Evolutionary conservation across 2,329 filamentous ascomycete genomes (phyloP), one percentile per base, ranked within the genome.

Genomic region (Trichoderma harzianum): DNA sequence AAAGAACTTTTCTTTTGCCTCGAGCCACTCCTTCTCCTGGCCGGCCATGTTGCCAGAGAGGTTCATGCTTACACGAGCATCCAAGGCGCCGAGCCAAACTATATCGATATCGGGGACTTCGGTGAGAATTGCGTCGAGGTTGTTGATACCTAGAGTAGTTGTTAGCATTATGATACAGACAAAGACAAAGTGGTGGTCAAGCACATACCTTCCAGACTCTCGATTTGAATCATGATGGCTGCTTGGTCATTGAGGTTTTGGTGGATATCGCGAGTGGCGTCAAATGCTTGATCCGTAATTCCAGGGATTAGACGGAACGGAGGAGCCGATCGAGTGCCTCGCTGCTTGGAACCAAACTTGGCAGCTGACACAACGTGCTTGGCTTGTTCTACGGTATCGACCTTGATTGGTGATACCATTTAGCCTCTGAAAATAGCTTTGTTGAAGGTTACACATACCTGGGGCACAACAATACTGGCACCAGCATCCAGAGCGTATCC

Each of bases 201-300:
- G 39, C 7, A 10, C 70, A 53, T 55, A 76, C 76, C 77, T 30
- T 80, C 77, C 1, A 82, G 74, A 1, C 80, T 77, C 76, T 86
- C 84, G 55, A 86, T 83, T 76, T 86, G 84, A 62, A 86, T 84
- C 78, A 85, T 82, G 72, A 86, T 77, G 58, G 84, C 84, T 1
- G 84, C 84, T 76, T 85, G 84, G 65, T 83, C 76, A 76, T 86
- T 86, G 28, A 84, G 65, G 72, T 81, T 82, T 72, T 81, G 76
- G 72, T 80, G 79, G 10, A 85, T 70, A 39, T 82, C 79, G 3
- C 76, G 71, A 16, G 71, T 72, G 10, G 78, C 70, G 66, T 84
- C 78, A 51, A 74, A 75, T 18, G 79, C 70, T 3, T 34, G 76
- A 75, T 85, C 84, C 0, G 82, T 82, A 34, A 85, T 18, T 32